Conservation (phyloP, 1,284 basidiomycete species). For the Veloboletus limbatus region DNA sequence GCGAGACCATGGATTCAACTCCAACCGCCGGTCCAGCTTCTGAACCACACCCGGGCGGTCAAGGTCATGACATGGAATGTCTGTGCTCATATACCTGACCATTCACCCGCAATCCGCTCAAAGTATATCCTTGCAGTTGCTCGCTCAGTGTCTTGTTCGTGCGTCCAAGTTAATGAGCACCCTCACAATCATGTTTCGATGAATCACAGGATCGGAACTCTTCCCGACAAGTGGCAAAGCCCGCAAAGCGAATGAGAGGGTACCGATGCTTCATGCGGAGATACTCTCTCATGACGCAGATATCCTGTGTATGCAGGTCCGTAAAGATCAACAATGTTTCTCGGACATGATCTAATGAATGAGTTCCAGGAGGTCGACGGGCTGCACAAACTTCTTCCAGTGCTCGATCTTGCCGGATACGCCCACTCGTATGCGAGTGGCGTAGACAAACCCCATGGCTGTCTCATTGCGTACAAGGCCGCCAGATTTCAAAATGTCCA, state of each 20-base stretch:
- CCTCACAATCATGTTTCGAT: constrained; percentile 1
- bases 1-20: constrained; percentile 54
- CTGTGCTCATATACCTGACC: constrained; percentile 32
- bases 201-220: constrained; percentile 66
- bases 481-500: constrained; percentile 47
- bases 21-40: constrained; percentile 1
- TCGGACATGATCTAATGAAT: constrained; percentile 2
- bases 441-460: constrained; percentile 76
- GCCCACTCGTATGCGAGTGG: constrained; percentile 62
- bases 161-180: constrained; percentile 34
- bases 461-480: constrained; percentile 71
- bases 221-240: constrained; percentile 80
- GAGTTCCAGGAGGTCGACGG: constrained; percentile 71
- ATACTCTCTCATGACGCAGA: constrained; percentile 66
- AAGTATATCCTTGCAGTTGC: constrained; percentile 44
- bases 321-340: constrained; percentile 9
- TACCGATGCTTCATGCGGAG: constrained; percentile 74
- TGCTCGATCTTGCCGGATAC: constrained; percentile 59
- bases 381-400: constrained; percentile 61
- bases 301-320: constrained; percentile 81
- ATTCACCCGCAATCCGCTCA: constrained; percentile 12
- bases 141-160: constrained; percentile 79
- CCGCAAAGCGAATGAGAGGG: constrained; percentile 68
- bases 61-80: constrained; percentile 81
- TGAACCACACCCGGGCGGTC: constrained; percentile 29